Evolutionary conservation across 2,329 filamentous ascomycete species (phyloP), one percentile per base, ranked within the genome.

Genomic region (Penicillium sp.): DNA sequence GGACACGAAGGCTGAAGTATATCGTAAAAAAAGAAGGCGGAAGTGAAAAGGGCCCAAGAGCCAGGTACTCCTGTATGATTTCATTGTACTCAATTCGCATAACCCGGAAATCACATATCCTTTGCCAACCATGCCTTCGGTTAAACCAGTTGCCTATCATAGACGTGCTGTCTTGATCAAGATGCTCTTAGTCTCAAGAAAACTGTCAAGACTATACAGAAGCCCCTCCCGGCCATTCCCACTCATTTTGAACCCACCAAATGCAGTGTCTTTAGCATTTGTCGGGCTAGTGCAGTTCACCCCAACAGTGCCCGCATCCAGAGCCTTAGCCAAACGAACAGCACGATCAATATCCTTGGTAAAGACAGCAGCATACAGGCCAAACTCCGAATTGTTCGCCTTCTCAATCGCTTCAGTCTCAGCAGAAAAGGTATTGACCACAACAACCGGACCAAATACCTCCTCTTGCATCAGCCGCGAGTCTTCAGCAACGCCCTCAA

Each of bases 401-500:
- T 75, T 75, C 59, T 77, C 66, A 9, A 87, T 79, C 1, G 73
- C 84, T 65, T 87, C 83, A 1, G 83, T 81, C 61, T 87, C 85
- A 0, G 64, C 66, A 17, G 66, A 67, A 57, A 78, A 79, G 1
- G 68, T 70, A 6, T 68, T 70, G n/a, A 79, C 72, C 13, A 67
- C 71, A 31, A 77, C 75, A 12, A 79, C 76, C 2, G 78, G 77
- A 1, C 78, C 77, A 58, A 79, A 79, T 12, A 79, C 68, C 62
- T 79, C 77, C 44, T 79, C 76, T 31, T 61, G 68, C 63, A 74
- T 69, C 36, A 78, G 47, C 23, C 59, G 62, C 39, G 73, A 65
- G 25, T 63, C 55, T 21, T 70, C 65, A 31, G 81, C 84, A 63
- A 93, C 89, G 69, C 89, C 85, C 77, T 84, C 87, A 81, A 83